phyloP scores from a whole-genome alignment of 164 flowering plant genomes.

The Paratinospora sagittata region DNA sequence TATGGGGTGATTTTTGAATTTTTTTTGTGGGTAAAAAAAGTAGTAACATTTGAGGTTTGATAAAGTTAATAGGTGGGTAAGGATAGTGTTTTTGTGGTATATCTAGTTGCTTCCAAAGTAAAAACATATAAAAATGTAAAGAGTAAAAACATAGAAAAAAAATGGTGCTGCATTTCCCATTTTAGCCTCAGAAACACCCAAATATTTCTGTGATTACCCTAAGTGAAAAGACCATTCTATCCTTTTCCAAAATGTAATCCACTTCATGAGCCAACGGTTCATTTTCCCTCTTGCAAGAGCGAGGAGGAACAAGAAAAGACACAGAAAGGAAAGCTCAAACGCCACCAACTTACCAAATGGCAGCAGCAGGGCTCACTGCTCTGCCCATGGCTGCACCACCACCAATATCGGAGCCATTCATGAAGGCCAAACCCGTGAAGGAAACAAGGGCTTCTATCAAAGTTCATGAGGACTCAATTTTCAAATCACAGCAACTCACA shows the following conservation, averaged over 20 bases:
- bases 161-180: no score
- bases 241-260: background rate
- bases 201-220: no score
- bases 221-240: background rate
- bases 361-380: background rate
- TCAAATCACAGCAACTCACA: constrained; percentile 66
- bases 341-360: background rate
- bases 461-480: constrained; percentile 80
- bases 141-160: no score
- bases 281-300: background rate
- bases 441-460: constrained; percentile 59
- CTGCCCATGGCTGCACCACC: background rate
- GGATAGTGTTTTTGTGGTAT: no score
- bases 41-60: no score
- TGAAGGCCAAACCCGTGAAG: constrained; percentile 51
- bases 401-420: constrained; percentile 27
- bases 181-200: no score
- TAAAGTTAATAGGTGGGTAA: no score
- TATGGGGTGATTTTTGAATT: no score
- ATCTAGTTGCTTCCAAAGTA: no score
- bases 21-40: no score
- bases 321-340: background rate
- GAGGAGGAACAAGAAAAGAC: background rate
- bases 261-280: background rate
- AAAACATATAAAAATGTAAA: no score